Conservation (phyloP, 2,329 filamentous ascomycete genomes). For the Xylariaceae sp. region DNA sequence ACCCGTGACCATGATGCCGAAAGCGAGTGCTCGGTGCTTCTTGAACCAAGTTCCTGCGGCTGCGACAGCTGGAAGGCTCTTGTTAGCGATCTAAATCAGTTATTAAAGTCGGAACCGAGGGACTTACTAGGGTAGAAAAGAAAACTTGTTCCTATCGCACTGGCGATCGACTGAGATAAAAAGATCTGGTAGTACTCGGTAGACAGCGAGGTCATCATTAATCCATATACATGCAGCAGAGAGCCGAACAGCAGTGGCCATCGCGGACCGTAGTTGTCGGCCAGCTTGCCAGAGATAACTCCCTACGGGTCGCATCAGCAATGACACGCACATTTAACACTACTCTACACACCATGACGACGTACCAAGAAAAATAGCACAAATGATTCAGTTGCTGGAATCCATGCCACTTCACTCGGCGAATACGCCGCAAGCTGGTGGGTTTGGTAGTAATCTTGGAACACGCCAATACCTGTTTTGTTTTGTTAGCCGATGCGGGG, state of each 20-base stretch:
- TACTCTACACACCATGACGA: conserved; percentile 1
- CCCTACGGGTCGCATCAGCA: background rate
- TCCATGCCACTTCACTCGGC: conserved; percentile 29
- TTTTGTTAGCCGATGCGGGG: background rate
- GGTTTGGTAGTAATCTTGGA: conserved; percentile 31
- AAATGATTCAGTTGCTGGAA: conserved; percentile 27
- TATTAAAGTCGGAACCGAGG: too few species aligned
- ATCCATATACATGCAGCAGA: conserved; percentile 58
- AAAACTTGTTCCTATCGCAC: conserved; percentile 36
- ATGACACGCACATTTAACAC: background rate
- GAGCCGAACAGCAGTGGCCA: conserved; percentile 56
- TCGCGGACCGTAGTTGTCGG: conserved; percentile 12
- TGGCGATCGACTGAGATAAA: conserved; percentile 44
- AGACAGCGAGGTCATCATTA: conserved; percentile 64
- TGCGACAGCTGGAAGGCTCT: conserved; percentile 25
- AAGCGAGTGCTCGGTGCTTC: conserved; percentile 52
- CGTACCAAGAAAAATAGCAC: conserved; percentile 30
- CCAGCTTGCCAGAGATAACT: background rate
- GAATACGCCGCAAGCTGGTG: conserved; percentile 27
- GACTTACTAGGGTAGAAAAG: conserved; percentile 2
- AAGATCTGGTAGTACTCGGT: conserved; percentile 48
- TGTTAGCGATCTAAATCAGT: too few species aligned
- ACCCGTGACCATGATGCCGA: conserved; percentile 51
- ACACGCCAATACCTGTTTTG: conserved; percentile 30
- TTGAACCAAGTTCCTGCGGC: conserved; percentile 57